phyloP scores from a whole-genome alignment of 1,139 yeast genomes.

The Hansenula sp. region DNA sequence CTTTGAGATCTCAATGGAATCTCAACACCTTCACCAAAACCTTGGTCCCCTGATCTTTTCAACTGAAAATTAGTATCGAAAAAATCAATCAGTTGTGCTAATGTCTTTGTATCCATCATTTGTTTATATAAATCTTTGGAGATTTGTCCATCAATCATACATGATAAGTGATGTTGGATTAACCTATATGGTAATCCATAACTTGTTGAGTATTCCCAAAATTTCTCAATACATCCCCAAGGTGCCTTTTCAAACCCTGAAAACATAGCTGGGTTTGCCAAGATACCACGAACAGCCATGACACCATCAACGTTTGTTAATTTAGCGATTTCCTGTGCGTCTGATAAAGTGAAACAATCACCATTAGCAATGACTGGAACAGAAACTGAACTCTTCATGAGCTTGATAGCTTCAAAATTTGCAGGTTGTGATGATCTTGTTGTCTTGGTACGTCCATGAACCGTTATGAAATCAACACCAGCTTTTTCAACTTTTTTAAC shows the following conservation, averaged over 20 bases:
- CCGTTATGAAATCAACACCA: slow-evolving; percentile 91
- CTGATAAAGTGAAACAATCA: slow-evolving; percentile 72
- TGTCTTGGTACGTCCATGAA: slow-evolving; percentile 85
- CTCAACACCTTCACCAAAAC: slow-evolving; percentile 58
- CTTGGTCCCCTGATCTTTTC: slow-evolving; percentile 60
- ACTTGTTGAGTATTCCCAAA: slow-evolving; percentile 73
- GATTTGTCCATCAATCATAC: slow-evolving; percentile 71
- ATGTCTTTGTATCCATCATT: slow-evolving; percentile 56
- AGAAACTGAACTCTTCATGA: slow-evolving; percentile 51
- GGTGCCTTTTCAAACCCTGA: slow-evolving; percentile 72
- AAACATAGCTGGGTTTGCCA: slow-evolving; percentile 85
- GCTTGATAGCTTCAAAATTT: slow-evolving; percentile 74
- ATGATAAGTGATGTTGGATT: slow-evolving; percentile 81
- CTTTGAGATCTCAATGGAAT: slow-evolving; percentile 48
- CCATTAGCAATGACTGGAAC: slow-evolving; percentile 96
- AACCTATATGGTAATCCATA: slow-evolving; percentile 84
- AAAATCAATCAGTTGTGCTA: slow-evolving; percentile 76
- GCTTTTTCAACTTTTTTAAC: slow-evolving; percentile 74
- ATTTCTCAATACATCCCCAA: slow-evolving; percentile 84
- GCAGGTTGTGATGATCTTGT: slow-evolving; percentile 86
- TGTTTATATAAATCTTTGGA: slow-evolving; percentile 52
- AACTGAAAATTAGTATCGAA: slow-evolving; percentile 68
- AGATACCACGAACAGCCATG: slow-evolving; percentile 91
- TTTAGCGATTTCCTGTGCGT: slow-evolving; percentile 56
- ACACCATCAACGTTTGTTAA: slow-evolving; percentile 84